phyloP scores from a whole-genome alignment of 495 filamentous ascomycete species.

The Aspergillus kassunensis region DNA sequence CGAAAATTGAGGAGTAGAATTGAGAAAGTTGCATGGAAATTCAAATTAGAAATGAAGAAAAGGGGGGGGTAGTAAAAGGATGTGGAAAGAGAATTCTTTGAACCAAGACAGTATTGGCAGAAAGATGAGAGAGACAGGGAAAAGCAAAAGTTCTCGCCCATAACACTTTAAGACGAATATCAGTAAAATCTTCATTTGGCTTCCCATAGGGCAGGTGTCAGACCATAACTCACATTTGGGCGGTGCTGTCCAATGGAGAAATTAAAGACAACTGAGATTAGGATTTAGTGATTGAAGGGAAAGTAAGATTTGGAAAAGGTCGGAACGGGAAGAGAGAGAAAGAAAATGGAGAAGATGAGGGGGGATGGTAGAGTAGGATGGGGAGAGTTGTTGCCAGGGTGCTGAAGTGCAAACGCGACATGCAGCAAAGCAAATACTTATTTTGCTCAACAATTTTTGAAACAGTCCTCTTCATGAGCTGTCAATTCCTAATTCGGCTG shows the following conservation, averaged over 20 bases:
- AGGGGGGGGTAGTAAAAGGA: neutral
- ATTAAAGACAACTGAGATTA: no score
- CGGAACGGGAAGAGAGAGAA: neutral
- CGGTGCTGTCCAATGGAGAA: neutral
- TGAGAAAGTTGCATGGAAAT: neutral
- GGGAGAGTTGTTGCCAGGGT: no score
- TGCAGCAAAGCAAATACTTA: no score
- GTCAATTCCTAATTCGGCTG: no score
- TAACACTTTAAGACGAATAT: neutral
- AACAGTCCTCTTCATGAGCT: conserved; percentile 12
- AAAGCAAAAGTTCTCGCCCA: neutral
- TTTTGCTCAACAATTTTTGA: neutral
- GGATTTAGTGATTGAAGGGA: no score
- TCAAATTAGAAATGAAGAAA: neutral
- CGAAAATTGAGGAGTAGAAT: no score
- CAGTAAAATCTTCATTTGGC: neutral
- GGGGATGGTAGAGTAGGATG: neutral
- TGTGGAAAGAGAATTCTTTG: neutral
- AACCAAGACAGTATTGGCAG: neutral
- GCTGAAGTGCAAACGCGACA: no score
- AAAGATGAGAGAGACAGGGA: neutral
- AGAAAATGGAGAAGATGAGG: neutral
- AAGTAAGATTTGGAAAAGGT: neutral
- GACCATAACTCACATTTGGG: neutral
- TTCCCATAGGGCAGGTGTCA: neutral